These are phyloP conservation scores for Stipa capillata DNA, from an alignment of 176 grass and related monocot species.

Conservation along the genomic window DNA sequence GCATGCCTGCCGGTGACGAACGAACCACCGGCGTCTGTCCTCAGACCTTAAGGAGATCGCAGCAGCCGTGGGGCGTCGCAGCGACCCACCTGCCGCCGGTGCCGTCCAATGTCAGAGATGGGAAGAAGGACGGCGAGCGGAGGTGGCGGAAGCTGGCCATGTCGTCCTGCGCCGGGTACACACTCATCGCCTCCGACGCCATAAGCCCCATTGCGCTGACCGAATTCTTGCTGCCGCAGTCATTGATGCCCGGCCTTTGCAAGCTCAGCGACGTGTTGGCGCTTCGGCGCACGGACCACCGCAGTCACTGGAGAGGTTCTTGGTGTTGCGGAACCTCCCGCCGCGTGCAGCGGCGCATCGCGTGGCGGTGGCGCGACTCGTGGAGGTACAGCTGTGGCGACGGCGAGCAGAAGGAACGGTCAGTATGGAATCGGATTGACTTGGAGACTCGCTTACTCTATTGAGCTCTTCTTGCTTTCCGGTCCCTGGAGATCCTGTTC, in stretches of 20 bases:
- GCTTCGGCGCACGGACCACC: background rate
- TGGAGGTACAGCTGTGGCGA: constrained; percentile 59
- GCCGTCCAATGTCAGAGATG: constrained; percentile 2
- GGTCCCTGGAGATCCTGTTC: constrained; percentile 20
- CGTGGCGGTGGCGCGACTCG: no score
- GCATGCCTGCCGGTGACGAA: background rate
- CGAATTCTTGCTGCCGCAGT: constrained; percentile 9
- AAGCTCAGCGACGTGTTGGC: constrained; percentile 7
- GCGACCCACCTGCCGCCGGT: constrained; percentile 18
- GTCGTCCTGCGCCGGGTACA: background rate
- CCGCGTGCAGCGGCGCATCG: constrained; percentile 50
- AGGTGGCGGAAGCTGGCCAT: constrained; percentile 16
- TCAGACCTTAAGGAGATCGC: constrained; percentile 43
- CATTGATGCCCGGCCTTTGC: constrained; percentile 24
- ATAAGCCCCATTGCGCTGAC: background rate
- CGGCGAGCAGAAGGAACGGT: background rate
- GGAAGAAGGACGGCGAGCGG: constrained; percentile 11
- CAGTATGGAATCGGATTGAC: background rate
- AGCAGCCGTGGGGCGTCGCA: constrained; percentile 14
- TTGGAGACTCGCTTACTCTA: background rate
- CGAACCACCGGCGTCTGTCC: background rate
- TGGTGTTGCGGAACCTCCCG: constrained; percentile 65
- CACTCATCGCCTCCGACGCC: constrained; percentile 15
- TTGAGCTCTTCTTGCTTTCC: constrained; percentile 25
- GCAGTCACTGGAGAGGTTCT: background rate